phyloP scores from a whole-genome alignment of 495 filamentous ascomycete species.

The Chaetomium tenue region DNA sequence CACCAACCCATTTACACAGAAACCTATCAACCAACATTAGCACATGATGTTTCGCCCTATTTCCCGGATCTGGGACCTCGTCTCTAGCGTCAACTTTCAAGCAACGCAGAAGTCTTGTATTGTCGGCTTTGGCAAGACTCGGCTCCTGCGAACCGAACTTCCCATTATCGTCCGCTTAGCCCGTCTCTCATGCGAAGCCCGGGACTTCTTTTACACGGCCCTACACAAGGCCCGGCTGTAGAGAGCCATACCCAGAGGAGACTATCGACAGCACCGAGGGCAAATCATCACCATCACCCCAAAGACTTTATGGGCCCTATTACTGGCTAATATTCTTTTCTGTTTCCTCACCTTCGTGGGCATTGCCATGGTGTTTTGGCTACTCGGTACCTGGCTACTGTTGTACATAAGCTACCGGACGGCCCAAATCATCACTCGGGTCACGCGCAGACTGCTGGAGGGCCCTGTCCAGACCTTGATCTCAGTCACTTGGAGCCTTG shows the following conservation, averaged over 20 bases:
- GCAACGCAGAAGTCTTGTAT: not conserved
- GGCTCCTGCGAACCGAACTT: not conserved
- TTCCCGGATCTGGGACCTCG: not conserved
- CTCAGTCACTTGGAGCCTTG: not conserved
- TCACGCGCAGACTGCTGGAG: not conserved
- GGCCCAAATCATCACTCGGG: not conserved
- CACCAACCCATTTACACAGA: not conserved
- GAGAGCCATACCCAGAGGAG: not conserved
- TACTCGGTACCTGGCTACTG: not conserved
- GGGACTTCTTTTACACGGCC: not conserved
- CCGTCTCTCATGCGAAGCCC: not conserved
- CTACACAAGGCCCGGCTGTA: not conserved
- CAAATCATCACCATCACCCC: not conserved
- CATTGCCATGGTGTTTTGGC: not conserved
- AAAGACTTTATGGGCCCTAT: not conserved
- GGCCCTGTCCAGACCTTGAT: not conserved
- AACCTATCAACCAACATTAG: not conserved
- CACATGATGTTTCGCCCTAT: not conserved
- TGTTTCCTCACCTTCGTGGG: not conserved
- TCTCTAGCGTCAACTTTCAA: not conserved
- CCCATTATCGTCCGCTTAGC: not conserved
- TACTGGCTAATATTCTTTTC: not conserved
- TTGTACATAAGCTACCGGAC: not conserved
- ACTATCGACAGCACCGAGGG: not conserved
- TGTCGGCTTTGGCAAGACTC: not conserved